phyloP scores from a whole-genome alignment of 75 land plant species.

The Cunninghamia lanceolata region DNA sequence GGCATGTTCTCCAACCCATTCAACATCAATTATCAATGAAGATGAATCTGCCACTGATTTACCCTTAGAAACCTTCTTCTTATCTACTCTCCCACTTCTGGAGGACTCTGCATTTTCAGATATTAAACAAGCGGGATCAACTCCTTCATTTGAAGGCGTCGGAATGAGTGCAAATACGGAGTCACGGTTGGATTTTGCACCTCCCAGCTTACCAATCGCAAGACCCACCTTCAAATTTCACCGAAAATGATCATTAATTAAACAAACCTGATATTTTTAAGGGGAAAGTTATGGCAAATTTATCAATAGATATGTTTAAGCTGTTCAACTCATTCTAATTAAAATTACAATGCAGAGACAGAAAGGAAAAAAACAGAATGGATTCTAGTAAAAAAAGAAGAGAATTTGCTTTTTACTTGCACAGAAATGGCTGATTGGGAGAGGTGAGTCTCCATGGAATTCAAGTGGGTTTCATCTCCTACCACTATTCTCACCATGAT shows the following conservation, averaged over 20 bases:
- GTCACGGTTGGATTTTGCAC: slow-evolving; percentile 17
- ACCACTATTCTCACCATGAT: slow-evolving; percentile 27
- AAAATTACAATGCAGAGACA: background rate
- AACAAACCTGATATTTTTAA: no score
- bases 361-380: background rate
- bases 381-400: background rate
- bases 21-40: slow-evolving; percentile 18
- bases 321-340: background rate
- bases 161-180: slow-evolving; percentile 28
- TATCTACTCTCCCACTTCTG: background rate
- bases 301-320: no score
- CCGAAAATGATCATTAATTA: background rate
- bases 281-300: no score
- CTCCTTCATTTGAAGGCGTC: slow-evolving; percentile 31
- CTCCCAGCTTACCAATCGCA: slow-evolving; percentile 24
- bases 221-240: slow-evolving; percentile 26
- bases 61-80: slow-evolving; percentile 19
- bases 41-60: slow-evolving; percentile 16
- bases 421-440: slow-evolving; percentile 17
- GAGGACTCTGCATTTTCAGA: slow-evolving; percentile 6
- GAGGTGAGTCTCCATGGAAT: slow-evolving; percentile 15
- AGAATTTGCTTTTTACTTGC: slow-evolving; percentile 12
- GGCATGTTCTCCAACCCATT: slow-evolving; percentile 40
- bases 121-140: slow-evolving; percentile 20
- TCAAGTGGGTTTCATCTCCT: slow-evolving; percentile 29